Conservation (phyloP, 768 basidiomycete genomes). For the Trametes gibbosa region DNA sequence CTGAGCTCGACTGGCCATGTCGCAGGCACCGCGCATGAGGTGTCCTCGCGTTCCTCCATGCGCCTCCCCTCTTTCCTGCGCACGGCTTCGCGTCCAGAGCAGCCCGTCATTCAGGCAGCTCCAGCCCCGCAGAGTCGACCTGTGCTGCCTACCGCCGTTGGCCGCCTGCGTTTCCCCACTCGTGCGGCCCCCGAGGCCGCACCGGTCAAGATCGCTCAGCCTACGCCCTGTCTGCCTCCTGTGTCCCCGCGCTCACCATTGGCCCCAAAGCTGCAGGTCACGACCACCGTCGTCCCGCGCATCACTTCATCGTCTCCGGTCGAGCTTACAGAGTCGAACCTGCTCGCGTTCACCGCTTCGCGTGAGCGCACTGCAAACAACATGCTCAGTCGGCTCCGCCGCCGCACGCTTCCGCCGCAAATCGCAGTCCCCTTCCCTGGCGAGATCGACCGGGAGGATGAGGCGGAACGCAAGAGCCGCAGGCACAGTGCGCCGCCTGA, state of each 20-base stretch:
- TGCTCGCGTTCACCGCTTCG: conserved; percentile 45
- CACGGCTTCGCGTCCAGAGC: conserved; percentile 2
- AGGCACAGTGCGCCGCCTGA: conserved; percentile 67
- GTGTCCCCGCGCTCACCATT: conserved; percentile 36
- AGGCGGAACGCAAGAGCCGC: conserved; percentile 35
- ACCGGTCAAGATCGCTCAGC: conserved; percentile 23
- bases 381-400: conserved; percentile 64
- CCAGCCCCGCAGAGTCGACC: conserved; percentile 14
- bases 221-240: conserved; percentile 31
- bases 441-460: conserved; percentile 33
- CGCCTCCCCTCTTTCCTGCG: conserved; percentile 37
- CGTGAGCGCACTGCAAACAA: conserved; percentile 57
- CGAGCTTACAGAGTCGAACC: conserved; percentile 52
- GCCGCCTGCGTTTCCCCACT: conserved; percentile 29
- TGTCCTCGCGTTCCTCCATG: conserved; percentile 23
- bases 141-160: conserved; percentile 23
- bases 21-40: conserved; percentile 24
- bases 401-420: conserved; percentile 47
- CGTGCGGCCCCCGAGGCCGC: conserved; percentile 21
- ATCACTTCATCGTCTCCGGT: conserved; percentile 41
- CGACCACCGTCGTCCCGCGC: conserved; percentile 48
- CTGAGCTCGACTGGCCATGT: conserved; percentile 41
- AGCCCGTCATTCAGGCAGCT: background rate
- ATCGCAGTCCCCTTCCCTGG: conserved; percentile 14
- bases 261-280: conserved; percentile 44